A percentile compares a stretch with the other conserved stretches of the same genome.
Conservation (phyloP, 2,329 filamentous ascomycete genomes). For the Aureobasidium sp. region DNA sequence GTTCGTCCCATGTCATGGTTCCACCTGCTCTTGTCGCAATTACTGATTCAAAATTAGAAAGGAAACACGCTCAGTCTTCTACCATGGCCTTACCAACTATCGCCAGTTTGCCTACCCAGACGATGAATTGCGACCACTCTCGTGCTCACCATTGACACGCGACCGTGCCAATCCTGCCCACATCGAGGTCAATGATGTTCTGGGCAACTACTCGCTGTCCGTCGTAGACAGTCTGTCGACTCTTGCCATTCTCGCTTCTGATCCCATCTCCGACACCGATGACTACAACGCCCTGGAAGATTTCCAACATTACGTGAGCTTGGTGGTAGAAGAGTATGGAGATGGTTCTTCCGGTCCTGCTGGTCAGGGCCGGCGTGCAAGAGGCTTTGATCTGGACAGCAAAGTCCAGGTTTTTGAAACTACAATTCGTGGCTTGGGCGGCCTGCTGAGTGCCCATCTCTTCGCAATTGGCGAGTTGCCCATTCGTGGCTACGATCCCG, state of each 20-base stretch:
- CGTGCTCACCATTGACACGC: conserved; percentile 76
- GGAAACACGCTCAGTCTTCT: conserved; percentile 68
- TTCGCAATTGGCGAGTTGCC: conserved; percentile 89
- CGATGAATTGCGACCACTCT: conserved; percentile 84
- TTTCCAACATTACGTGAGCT: conserved; percentile 73
- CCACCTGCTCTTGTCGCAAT: background rate
- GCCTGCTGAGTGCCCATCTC: conserved; percentile 83
- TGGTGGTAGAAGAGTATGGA: conserved; percentile 76
- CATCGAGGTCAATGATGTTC: conserved; percentile 85
- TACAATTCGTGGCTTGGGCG: conserved; percentile 86
- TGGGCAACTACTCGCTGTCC: conserved; percentile 95
- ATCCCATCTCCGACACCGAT: conserved; percentile 48
- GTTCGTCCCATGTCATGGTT: conserved; percentile 21
- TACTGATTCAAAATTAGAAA: conserved; percentile 26
- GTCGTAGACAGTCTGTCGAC: conserved; percentile 93
- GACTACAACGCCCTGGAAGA: conserved; percentile 48
- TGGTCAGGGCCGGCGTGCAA: conserved; percentile 64
- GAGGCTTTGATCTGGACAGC: conserved; percentile 89
- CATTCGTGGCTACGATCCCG: conserved; percentile 68
- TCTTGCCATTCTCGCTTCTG: conserved; percentile 81
- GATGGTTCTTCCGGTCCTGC: conserved; percentile 65
- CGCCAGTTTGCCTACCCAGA: conserved; percentile 91
- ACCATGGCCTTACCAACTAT: conserved; percentile 94
- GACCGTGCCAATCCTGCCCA: conserved; percentile 72
- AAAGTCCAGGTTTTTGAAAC: conserved; percentile 99